Percentiles rank a stretch among this genome's conserved stretches.
Conservation (phyloP, 2,329 filamentous ascomycete genomes). For the Cadophora sp. region DNA sequence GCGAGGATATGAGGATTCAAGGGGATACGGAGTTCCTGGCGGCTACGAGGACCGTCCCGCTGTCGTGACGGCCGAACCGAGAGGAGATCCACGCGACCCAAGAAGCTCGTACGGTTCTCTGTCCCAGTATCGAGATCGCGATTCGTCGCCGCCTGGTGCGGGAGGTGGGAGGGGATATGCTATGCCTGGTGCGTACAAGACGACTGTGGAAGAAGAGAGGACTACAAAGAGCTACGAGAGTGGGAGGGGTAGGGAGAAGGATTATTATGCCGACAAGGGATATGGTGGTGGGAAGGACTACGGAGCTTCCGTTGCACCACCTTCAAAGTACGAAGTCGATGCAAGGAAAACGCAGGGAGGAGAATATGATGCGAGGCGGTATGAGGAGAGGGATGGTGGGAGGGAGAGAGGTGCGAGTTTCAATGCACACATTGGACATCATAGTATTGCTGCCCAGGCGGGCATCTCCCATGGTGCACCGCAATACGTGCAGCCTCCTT, state of each 20-base stretch:
- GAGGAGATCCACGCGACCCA: conserved; percentile 23
- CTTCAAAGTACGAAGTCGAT: conserved; percentile 37
- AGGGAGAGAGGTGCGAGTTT: conserved; percentile 38
- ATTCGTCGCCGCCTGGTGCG: conserved; percentile 5
- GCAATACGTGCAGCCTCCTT: conserved; percentile 28
- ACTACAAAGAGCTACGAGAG: conserved; percentile 27
- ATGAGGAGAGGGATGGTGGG: conserved; percentile 32
- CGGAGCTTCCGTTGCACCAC: conserved; percentile 18
- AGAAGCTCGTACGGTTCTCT: conserved; percentile 22
- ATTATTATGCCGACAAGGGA: conserved; percentile 33
- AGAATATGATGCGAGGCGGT: conserved; percentile 34
- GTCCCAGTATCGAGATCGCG: conserved; percentile 21
- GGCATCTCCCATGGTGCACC: conserved; percentile 34
- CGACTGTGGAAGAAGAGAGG: conserved; percentile 29
- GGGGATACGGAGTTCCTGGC: conserved; percentile 1
- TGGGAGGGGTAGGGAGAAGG: conserved; percentile 31
- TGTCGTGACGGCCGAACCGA: conserved; percentile 28
- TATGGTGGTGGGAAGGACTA: conserved; percentile 29
- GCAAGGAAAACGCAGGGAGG: conserved; percentile 35
- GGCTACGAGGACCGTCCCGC: conserved; percentile 22
- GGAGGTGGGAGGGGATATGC: conserved; percentile 22
- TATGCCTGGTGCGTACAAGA: conserved; percentile 32
- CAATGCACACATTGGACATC: conserved; percentile 36
- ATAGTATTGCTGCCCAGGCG: conserved; percentile 36
- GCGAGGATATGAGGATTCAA: conserved; percentile 20